Evolutionary conservation across 2,329 filamentous ascomycete species (phyloP).

Genomic region (Trichophyton verrucosum): DNA sequence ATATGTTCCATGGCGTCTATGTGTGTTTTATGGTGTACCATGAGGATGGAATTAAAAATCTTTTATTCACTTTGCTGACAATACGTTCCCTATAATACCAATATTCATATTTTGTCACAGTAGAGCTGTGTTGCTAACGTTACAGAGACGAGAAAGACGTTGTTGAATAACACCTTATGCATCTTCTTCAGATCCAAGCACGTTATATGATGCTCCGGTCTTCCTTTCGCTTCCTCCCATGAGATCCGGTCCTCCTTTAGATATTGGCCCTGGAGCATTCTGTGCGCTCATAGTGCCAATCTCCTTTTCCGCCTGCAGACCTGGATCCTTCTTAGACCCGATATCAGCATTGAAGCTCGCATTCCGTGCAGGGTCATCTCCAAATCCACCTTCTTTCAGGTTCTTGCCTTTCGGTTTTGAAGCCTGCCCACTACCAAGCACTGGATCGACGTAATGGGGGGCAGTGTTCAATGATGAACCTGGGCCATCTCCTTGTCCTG

Average conservation of each 20-base stretch:
- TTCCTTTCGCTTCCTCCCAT: slow-evolving; percentile 2
- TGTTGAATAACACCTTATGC: neutral
- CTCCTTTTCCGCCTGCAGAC: slow-evolving; percentile 33
- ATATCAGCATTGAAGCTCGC: slow-evolving; percentile 42
- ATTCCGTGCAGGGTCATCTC: slow-evolving; percentile 31
- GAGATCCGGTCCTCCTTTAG: neutral
- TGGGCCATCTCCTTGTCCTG: slow-evolving; percentile 12
- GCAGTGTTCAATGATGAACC: slow-evolving; percentile 21
- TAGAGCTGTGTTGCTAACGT: neutral
- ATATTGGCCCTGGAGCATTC: slow-evolving; percentile 15
- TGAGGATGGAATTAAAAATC: slow-evolving; percentile 4
- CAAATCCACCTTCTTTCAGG: slow-evolving; percentile 38
- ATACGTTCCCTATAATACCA: neutral
- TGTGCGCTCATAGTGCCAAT: slow-evolving; percentile 24
- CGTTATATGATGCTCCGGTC: slow-evolving; percentile 14
- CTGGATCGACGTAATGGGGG: slow-evolving; percentile 29
- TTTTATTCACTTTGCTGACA: neutral
- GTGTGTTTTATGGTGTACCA: slow-evolving; percentile 5
- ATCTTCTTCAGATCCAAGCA: slow-evolving; percentile 12
- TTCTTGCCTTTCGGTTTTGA: slow-evolving; percentile 41
- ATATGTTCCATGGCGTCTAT: neutral
- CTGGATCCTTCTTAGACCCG: slow-evolving; percentile 45
- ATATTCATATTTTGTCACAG: neutral
- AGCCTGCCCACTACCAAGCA: slow-evolving; percentile 17
- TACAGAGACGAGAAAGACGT: neutral